Base-by-base conservation (phyloP, 2,329 filamentous ascomycete species). In the Epichloe hybrida region DNA sequence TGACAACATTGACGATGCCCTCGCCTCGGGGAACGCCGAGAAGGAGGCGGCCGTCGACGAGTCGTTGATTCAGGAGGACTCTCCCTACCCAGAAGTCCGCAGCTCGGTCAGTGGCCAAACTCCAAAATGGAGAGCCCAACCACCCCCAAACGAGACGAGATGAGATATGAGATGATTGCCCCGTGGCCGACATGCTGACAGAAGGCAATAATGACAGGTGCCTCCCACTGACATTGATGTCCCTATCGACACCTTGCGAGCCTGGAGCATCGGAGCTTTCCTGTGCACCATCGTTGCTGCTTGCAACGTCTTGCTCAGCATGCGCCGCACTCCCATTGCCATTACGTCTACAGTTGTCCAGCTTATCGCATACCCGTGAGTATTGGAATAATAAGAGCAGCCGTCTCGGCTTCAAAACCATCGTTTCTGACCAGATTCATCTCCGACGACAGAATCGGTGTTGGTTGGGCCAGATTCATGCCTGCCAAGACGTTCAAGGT, bases 201-300 rank as follows among this genome's bases (percentile, higher is more conserved):
- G 7, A 13, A 11, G 3, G 11, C 1, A 8, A 4, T 41, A 20
- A 5, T 36, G 3, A 20, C 45, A 59, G 58, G 56, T 60, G 5
- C 61, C 61, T 8, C 62, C 69, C 20, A 76, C 74, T 53, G 69
- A 73, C 51, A 74, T 77, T 49, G 75, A 78, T n/a, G 59, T 76
- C 4, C 71, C 75, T 6, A 67, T 71, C 52, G 77, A 76, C 61
- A 83, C 79, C 3, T 69, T 83, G 52, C 78, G 79, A 20, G 76
- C 77, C 11, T 83, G 79, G 79, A 55, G 61, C 5, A 76, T 83
- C 51, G 79, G 79, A 36, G 56, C 77, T 50, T 2, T 81, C 40
- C 69, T 81, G 51, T 76, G 77, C 54, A 82, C 79, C 1, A 62
- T 79, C 47, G 76, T 78, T 31, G 77, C 77, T 0, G 74, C 69